Evolutionary conservation across 495 filamentous ascomycete genomes (phyloP).

Genomic region (Aspergillus ostianus): DNA sequence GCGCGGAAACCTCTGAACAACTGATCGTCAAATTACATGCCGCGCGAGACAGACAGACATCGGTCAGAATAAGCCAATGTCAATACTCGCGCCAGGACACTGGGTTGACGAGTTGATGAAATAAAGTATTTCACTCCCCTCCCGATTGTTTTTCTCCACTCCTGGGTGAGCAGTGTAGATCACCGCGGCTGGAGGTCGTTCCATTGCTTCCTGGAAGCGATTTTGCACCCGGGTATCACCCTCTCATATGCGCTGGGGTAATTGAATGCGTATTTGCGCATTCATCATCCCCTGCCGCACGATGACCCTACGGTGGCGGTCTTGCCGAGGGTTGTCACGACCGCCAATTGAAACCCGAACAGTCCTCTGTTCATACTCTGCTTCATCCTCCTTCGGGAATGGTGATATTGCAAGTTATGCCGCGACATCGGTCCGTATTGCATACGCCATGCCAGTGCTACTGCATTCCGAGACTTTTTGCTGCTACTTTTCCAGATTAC

Average conservation of each 20-base stretch:
- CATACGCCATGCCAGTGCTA: neutral
- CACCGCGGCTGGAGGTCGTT: neutral
- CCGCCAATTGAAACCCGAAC: neutral
- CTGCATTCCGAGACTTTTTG: neutral
- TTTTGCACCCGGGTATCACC: neutral
- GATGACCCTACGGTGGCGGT: neutral
- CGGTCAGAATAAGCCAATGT: neutral
- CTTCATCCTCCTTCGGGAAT: neutral
- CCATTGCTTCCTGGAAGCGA: no score
- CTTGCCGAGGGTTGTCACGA: neutral
- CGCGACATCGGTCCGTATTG: neutral
- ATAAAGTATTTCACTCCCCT: neutral
- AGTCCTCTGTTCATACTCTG: neutral
- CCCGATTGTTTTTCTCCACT: neutral
- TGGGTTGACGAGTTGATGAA: neutral
- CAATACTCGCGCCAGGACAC: neutral
- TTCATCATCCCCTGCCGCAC: neutral
- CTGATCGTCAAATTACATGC: conserved; percentile 1
- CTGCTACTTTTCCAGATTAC: neutral
- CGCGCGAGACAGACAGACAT: neutral
- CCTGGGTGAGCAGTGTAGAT: neutral
- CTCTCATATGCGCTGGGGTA: neutral
- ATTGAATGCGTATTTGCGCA: neutral
- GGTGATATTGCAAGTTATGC: neutral
- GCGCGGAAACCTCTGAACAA: conserved; percentile 37